Evolutionary conservation across 352 stramenopile species (phyloP).

Genomic region (Globisporangium rhizosaccharum): DNA sequence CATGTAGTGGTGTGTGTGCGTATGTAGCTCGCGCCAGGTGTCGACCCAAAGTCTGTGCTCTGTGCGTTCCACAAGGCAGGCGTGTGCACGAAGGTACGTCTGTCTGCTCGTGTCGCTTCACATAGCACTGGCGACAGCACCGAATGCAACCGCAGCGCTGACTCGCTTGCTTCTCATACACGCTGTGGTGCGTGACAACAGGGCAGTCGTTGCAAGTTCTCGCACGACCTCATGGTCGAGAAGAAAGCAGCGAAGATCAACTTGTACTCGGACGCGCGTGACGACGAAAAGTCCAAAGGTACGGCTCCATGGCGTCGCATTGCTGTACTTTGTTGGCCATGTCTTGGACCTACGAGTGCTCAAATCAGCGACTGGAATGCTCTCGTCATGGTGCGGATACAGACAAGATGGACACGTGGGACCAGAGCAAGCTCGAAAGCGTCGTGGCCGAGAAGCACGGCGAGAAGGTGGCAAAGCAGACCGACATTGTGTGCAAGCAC

Average conservation of each 20-base stretch:
- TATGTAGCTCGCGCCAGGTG: conserved; percentile 71
- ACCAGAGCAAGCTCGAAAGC: conserved; percentile 85
- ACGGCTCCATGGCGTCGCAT: background rate
- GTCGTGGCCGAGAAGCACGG: conserved; percentile 84
- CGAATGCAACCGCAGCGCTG: background rate
- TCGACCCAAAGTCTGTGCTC: conserved; percentile 85
- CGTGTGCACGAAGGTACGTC: conserved; percentile 74
- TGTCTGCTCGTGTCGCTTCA: background rate
- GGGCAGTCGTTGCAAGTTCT: conserved; percentile 87
- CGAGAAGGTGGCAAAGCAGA: conserved; percentile 74
- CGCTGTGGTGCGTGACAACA: conserved; percentile 11
- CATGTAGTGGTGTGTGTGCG: background rate
- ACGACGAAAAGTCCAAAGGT: conserved; percentile 56
- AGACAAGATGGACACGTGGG: conserved; percentile 86
- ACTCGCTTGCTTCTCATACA: background rate
- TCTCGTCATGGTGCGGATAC: background rate
- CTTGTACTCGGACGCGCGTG: conserved; percentile 80
- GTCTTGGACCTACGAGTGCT: background rate
- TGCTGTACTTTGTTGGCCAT: background rate
- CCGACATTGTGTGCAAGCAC: conserved; percentile 88
- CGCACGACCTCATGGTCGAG: conserved; percentile 83
- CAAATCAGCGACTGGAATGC: background rate
- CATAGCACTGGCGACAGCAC: background rate
- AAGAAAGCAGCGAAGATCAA: conserved; percentile 89
- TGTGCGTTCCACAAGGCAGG: conserved; percentile 89